Evolutionary conservation across 371 early-diverging fungal genomes (phyloP).

Genomic region (Mucor mucedo): DNA sequence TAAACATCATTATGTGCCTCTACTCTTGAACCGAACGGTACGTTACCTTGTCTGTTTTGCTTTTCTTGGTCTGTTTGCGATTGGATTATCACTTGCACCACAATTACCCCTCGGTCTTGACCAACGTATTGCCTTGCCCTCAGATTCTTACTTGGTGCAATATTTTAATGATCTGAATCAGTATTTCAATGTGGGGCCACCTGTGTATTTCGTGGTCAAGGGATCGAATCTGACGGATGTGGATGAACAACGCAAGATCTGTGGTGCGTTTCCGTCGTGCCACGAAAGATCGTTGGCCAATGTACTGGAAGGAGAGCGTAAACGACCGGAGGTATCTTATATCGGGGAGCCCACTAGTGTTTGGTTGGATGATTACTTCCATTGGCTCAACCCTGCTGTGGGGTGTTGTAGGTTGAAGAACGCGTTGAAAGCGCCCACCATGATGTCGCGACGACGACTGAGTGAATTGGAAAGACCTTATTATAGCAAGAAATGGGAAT

Average conservation of each 20-base stretch:
- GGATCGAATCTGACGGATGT: constrained; percentile 58
- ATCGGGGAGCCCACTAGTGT: constrained; percentile 74
- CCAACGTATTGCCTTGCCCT: constrained; percentile 74
- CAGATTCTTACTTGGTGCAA: constrained; percentile 71
- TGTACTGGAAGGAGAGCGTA: constrained; percentile 72
- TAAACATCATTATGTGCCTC: constrained; percentile 64
- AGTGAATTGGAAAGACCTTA: constrained; percentile 16
- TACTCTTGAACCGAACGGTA: constrained; percentile 53
- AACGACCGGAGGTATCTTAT: constrained; percentile 64
- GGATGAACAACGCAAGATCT: constrained; percentile 60
- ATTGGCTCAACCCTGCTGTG: constrained; percentile 69
- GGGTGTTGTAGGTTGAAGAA: constrained; percentile 63
- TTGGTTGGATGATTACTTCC: constrained; percentile 78
- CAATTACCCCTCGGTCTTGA: constrained; percentile 68
- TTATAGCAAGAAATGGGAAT: constrained; percentile 21
- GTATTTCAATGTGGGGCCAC: constrained; percentile 76
- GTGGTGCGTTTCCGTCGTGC: constrained; percentile 71
- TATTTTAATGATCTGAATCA: constrained; percentile 73
- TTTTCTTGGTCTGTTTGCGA: constrained; percentile 64
- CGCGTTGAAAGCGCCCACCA: background rate
- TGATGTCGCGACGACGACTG: constrained; percentile 11
- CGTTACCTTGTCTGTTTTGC: constrained; percentile 53
- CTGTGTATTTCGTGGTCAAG: constrained; percentile 77
- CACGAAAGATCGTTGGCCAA: constrained; percentile 62
- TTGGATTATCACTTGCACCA: constrained; percentile 56